Conservation (phyloP, 495 filamentous ascomycete genomes). For the Penicillium riverlandense region DNA sequence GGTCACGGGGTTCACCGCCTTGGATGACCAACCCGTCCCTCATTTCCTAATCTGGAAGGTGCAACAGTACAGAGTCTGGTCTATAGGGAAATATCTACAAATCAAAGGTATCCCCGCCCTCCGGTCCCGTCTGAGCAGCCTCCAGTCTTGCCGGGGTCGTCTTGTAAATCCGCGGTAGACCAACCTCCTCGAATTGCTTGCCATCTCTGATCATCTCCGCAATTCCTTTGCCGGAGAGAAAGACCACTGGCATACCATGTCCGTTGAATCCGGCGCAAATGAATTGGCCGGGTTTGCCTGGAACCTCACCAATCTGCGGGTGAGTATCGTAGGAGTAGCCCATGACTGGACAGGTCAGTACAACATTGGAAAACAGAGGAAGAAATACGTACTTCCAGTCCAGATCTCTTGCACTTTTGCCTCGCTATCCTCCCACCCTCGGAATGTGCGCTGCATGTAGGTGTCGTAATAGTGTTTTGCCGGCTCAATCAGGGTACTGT, state of each 20-base stretch:
- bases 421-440: constrained; percentile 39
- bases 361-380: background rate
- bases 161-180: constrained; percentile 33
- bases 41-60: too few relatives aligned
- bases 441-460: constrained; percentile 44
- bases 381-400: constrained; percentile 34
- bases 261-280: constrained; percentile 50
- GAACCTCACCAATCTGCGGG: constrained; percentile 46
- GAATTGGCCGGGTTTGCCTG: constrained; percentile 32
- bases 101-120: constrained; percentile 19
- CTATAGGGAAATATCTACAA: background rate
- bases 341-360: constrained; percentile 23
- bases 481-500: constrained; percentile 50
- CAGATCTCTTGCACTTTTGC: constrained; percentile 39
- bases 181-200: constrained; percentile 27
- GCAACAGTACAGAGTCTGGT: too few relatives aligned
- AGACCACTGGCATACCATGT: constrained; percentile 49
- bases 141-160: constrained; percentile 21
- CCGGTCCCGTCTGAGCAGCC: constrained; percentile 9
- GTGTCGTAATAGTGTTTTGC: constrained; percentile 49
- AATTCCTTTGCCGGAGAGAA: constrained; percentile 35
- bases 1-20: too few relatives aligned
- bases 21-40: too few relatives aligned
- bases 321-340: constrained; percentile 36
- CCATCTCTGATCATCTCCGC: constrained; percentile 35